These are phyloP conservation scores for Jacaranda mimosifolia DNA, from an alignment of 257 asterid species.

Conservation along the genomic window DNA sequence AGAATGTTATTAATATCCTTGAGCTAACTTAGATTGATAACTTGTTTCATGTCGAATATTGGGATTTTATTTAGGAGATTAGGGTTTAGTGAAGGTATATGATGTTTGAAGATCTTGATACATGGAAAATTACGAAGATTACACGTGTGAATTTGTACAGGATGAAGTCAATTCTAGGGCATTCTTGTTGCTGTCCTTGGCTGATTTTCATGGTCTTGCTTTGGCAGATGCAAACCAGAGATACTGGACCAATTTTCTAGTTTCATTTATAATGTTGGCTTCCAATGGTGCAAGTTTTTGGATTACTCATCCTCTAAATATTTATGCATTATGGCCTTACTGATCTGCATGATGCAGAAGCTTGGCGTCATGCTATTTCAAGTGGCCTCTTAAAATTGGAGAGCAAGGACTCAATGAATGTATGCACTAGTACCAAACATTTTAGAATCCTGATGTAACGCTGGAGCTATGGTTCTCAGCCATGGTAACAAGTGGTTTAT, in stretches of 20 bases:
- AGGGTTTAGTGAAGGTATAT: neutral
- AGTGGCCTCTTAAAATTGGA: neutral
- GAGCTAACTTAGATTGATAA: neutral
- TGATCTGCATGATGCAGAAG: slow-evolving; percentile 10
- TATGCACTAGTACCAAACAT: neutral
- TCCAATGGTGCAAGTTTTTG: neutral
- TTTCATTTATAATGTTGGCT: slow-evolving; percentile 1
- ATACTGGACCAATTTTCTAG: neutral
- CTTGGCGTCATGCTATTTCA: neutral
- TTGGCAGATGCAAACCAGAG: neutral
- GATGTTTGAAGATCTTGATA: neutral
- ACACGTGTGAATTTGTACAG: neutral
- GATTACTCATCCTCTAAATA: neutral
- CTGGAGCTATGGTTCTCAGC: neutral
- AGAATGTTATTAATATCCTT: neutral
- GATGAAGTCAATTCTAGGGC: neutral
- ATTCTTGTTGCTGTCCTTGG: neutral
- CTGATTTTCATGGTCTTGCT: neutral
- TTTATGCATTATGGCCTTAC: neutral
- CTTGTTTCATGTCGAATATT: neutral
- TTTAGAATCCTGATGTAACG: neutral
- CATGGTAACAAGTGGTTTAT: neutral
- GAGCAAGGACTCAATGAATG: neutral
- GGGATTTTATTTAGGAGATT: neutral
- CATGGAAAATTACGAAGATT: neutral